Conservation (phyloP, 1,284 basidiomycete species). For the Athelia sp. region DNA sequence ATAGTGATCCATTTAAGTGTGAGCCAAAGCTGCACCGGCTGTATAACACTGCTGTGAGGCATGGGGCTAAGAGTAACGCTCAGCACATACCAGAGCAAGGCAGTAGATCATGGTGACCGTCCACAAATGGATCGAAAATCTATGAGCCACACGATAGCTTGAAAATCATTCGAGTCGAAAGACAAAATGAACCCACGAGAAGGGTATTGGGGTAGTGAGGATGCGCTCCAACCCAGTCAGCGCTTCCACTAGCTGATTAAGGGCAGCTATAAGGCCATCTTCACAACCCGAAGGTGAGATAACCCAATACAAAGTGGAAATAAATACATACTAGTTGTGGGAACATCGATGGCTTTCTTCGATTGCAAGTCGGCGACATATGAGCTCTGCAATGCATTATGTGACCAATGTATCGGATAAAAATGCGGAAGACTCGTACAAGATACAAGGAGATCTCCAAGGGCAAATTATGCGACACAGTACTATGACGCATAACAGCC, state of each 20-base stretch:
- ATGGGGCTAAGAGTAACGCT: too few relatives aligned
- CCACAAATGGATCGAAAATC: slow-evolving; percentile 65
- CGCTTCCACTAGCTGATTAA: slow-evolving; percentile 35
- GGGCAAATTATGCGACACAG: slow-evolving; percentile 63
- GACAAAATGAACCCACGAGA: slow-evolving; percentile 60
- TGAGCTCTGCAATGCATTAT: slow-evolving; percentile 40
- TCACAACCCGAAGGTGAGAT: too few relatives aligned
- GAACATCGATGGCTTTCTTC: slow-evolving; percentile 57
- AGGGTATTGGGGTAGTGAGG: slow-evolving; percentile 76
- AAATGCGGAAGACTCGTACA: slow-evolving; percentile 32
- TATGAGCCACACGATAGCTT: slow-evolving; percentile 16
- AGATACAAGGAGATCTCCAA: slow-evolving; percentile 72
- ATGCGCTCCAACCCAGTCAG: slow-evolving; percentile 72
- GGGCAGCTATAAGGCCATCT: slow-evolving; percentile 45
- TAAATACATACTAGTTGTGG: slow-evolving; percentile 51
- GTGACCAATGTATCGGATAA: slow-evolving; percentile 4
- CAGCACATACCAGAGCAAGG: slow-evolving; percentile 41
- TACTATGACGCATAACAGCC: slow-evolving; percentile 39
- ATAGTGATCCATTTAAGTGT: slow-evolving; percentile 62
- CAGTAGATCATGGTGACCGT: slow-evolving; percentile 55
- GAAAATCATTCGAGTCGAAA: too few relatives aligned
- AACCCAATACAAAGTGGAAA: too few relatives aligned
- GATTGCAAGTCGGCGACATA: slow-evolving; percentile 61
- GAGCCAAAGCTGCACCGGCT: slow-evolving; percentile 2
- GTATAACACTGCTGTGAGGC: too few relatives aligned